A percentile compares a stretch with the other conserved stretches of the same genome.
Conservation (phyloP, 2,329 filamentous ascomycete species). For the Trichoderma polysporum region DNA sequence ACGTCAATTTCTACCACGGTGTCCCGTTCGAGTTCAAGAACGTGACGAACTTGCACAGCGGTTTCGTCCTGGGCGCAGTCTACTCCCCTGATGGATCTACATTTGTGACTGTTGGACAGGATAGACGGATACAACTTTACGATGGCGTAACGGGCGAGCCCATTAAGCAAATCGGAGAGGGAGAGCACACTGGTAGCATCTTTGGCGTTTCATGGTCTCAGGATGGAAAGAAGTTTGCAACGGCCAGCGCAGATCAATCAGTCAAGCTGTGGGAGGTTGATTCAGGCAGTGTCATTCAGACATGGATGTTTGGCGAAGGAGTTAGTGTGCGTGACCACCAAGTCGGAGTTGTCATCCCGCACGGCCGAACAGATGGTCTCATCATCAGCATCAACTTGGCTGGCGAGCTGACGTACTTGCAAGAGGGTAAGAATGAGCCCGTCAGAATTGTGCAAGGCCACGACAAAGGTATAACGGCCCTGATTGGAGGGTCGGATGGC, state of each 20-base stretch:
- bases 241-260: slow-evolving; percentile 90
- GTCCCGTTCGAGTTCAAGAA: slow-evolving; percentile 94
- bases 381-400: slow-evolving; percentile 87
- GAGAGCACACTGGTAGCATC: slow-evolving; percentile 88
- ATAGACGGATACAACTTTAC: slow-evolving; percentile 89
- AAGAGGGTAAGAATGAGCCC: slow-evolving; percentile 68
- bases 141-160: slow-evolving; percentile 93
- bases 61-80: slow-evolving; percentile 82
- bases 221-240: slow-evolving; percentile 83
- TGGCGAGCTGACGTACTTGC: slow-evolving; percentile 87
- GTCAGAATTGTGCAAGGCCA: slow-evolving; percentile 78
- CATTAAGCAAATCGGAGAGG: slow-evolving; percentile 72
- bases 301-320: slow-evolving; percentile 81
- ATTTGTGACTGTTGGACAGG: slow-evolving; percentile 88
- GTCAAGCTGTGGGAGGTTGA: slow-evolving; percentile 94
- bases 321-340: slow-evolving; percentile 81
- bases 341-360: slow-evolving; percentile 88
- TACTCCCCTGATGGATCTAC: slow-evolving; percentile 85
- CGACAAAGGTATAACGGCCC: slow-evolving; percentile 83
- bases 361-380: slow-evolving; percentile 76
- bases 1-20: slow-evolving; percentile 88
- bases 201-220: slow-evolving; percentile 88
- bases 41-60: slow-evolving; percentile 78
- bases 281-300: slow-evolving; percentile 71
- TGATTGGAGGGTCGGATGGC: slow-evolving; percentile 47